A percentile compares a stretch with the other conserved stretches of the same genome.
Evolutionary conservation across 805 yeast species (phyloP).

Genomic region (Yarrowia divulgata): DNA sequence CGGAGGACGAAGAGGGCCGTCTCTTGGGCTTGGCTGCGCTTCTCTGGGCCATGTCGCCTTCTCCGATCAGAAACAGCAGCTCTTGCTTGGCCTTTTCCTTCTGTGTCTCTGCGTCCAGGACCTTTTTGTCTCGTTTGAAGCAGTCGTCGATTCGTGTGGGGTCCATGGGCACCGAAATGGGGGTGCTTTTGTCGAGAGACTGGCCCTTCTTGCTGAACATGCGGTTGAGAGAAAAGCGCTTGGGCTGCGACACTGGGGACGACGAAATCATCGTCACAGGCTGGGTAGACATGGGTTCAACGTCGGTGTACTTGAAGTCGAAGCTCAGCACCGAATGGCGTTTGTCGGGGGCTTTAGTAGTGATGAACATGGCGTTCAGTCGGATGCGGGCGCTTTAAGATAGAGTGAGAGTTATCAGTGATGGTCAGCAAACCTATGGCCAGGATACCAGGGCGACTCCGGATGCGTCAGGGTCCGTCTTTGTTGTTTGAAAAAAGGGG

Average conservation of each 20-base stretch:
- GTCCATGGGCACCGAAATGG: slow-evolving; percentile 30
- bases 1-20: neutral
- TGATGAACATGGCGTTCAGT: slow-evolving; percentile 10
- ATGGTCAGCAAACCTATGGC: neutral
- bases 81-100: slow-evolving; percentile 26
- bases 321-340: slow-evolving; percentile 10
- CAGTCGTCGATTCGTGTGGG: slow-evolving; percentile 12
- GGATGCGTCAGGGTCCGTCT: slow-evolving; percentile 34
- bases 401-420: slow-evolving; percentile 3
- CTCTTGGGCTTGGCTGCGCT: neutral
- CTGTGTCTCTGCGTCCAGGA: neutral
- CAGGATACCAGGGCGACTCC: slow-evolving; percentile 6
- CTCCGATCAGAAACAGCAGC: slow-evolving; percentile 29
- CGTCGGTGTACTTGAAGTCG: slow-evolving; percentile 37
- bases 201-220: slow-evolving; percentile 24
- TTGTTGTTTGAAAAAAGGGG: slow-evolving; percentile 14
- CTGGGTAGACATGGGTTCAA: slow-evolving; percentile 21
- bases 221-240: slow-evolving; percentile 19
- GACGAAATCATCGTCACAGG: slow-evolving; percentile 34
- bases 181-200: neutral
- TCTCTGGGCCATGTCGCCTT: neutral
- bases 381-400: slow-evolving; percentile 23
- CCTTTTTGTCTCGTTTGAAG: slow-evolving; percentile 15
- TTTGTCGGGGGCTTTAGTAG: slow-evolving; percentile 33
- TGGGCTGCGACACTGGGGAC: slow-evolving; percentile 1